A percentile compares a stretch with the other conserved stretches of the same genome.
Conservation (phyloP, 2,329 filamentous ascomycete genomes). For the Fusarium verrucosum region DNA sequence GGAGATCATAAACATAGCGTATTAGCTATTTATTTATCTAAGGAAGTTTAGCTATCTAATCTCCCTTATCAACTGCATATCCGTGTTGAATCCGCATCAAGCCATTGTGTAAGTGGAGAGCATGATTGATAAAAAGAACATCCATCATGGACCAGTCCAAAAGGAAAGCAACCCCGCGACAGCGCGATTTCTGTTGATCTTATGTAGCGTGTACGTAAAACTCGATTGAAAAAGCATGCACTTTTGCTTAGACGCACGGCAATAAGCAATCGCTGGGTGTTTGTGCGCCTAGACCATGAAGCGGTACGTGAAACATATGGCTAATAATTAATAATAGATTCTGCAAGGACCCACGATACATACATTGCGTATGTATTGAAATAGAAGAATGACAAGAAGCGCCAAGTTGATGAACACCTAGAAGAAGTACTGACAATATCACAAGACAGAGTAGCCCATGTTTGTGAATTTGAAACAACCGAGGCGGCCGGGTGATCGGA, state of each 20-base stretch:
- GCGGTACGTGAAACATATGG: constrained; percentile 23
- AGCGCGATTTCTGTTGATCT: constrained; percentile 11
- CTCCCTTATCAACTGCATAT: background rate
- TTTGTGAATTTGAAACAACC: constrained; percentile 22
- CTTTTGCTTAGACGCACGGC: background rate
- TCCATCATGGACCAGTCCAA: background rate
- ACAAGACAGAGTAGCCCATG: constrained; percentile 31
- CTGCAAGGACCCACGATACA: constrained; percentile 22
- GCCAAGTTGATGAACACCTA: constrained; percentile 3
- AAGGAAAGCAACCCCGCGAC: constrained; percentile 4
- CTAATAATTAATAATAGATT: constrained; percentile 30
- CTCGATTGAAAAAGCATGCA: background rate
- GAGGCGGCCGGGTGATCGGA: constrained; percentile 42
- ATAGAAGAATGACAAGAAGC: constrained; percentile 10
- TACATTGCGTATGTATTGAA: background rate
- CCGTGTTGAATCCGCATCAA: constrained; percentile 22
- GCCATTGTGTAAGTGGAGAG: background rate
- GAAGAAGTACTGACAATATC: background rate
- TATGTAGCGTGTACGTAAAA: background rate
- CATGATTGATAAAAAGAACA: constrained; percentile 1
- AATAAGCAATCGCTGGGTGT: constrained; percentile 8
- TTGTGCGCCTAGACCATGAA: constrained; percentile 21
- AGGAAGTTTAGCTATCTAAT: background rate
- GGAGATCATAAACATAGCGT: too few relatives aligned
- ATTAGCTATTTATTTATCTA: too few relatives aligned